Percentiles rank a stretch among this genome's conserved stretches.
Conservation (phyloP, 2,329 filamentous ascomycete genomes). For the Dryadomyces quercus-mongolicae region DNA sequence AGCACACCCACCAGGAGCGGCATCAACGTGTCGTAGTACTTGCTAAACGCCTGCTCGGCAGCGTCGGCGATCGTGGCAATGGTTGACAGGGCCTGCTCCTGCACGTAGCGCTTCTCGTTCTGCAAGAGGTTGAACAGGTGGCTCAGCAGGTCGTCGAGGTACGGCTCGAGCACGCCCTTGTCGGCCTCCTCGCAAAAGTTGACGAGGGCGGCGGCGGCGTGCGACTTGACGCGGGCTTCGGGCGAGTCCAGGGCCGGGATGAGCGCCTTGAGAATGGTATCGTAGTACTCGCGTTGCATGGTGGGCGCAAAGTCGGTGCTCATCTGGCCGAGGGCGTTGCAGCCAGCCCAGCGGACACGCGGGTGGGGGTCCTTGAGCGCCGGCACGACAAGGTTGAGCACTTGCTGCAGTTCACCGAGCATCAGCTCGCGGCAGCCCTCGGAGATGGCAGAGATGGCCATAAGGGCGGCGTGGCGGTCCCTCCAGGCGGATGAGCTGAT, state of each 20-base stretch:
- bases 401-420: slow-evolving; percentile 87
- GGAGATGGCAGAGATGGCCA: slow-evolving; percentile 98
- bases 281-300: slow-evolving; percentile 95
- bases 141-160: slow-evolving; percentile 75
- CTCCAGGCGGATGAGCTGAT: slow-evolving; percentile 91
- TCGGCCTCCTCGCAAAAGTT: slow-evolving; percentile 99
- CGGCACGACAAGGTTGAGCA: slow-evolving; percentile 88
- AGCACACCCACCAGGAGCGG: slow-evolving; percentile 84
- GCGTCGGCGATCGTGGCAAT: slow-evolving; percentile 99
- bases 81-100: slow-evolving; percentile 93
- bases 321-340: slow-evolving; percentile 98
- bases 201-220: slow-evolving; percentile 92
- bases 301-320: slow-evolving; percentile 97
- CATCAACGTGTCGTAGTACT: slow-evolving; percentile 95
- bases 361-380: slow-evolving; percentile 82
- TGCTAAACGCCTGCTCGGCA: slow-evolving; percentile 84
- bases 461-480: slow-evolving; percentile 89
- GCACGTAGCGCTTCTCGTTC: slow-evolving; percentile 88
- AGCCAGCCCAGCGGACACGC: slow-evolving; percentile 91
- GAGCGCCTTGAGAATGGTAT: slow-evolving; percentile 75
- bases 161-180: slow-evolving; percentile 81
- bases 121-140: slow-evolving; percentile 80
- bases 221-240: slow-evolving; percentile 89
- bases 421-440: slow-evolving; percentile 94
- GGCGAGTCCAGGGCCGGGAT: slow-evolving; percentile 84